Evolutionary conservation across 2,329 filamentous ascomycete genomes (phyloP).

Genomic region (Xylaria sp.): DNA sequence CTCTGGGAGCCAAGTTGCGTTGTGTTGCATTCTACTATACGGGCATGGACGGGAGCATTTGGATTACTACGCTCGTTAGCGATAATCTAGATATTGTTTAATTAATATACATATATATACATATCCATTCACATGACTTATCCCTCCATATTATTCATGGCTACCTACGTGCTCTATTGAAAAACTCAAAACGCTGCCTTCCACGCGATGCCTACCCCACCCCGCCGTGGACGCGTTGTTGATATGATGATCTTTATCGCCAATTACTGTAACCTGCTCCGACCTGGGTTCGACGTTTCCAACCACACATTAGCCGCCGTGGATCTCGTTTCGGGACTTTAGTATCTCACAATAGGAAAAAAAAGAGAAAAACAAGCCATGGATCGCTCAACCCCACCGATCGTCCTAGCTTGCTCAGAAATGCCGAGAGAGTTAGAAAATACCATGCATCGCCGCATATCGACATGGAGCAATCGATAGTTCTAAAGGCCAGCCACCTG

Average conservation of each 20-base stretch:
- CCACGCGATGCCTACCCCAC: too few relatives aligned
- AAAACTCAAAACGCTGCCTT: too few relatives aligned
- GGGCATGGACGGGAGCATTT: not conserved
- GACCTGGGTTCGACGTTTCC: not conserved
- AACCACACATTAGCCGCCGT: constrained; percentile 13
- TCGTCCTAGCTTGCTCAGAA: not conserved
- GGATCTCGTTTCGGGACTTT: constrained; percentile 1
- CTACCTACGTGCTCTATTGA: too few relatives aligned
- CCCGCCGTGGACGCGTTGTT: too few relatives aligned
- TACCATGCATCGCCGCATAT: not conserved
- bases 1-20: not conserved
- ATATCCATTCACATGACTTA: too few relatives aligned
- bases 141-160: too few relatives aligned
- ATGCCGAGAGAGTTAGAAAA: not conserved
- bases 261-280: too few relatives aligned
- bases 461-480: not conserved
- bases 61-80: constrained; percentile 2
- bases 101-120: not conserved
- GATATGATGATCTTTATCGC: constrained; percentile 3
- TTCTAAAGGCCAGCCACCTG: too few relatives aligned
- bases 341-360: not conserved
- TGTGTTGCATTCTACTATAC: not conserved
- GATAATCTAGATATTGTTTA: constrained; percentile 15
- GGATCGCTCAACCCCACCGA: not conserved
- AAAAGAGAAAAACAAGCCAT: not conserved